A percentile compares a stretch with the other conserved stretches of the same genome.
Conservation (phyloP, 495 filamentous ascomycete genomes). For the Neurospora terricola region DNA sequence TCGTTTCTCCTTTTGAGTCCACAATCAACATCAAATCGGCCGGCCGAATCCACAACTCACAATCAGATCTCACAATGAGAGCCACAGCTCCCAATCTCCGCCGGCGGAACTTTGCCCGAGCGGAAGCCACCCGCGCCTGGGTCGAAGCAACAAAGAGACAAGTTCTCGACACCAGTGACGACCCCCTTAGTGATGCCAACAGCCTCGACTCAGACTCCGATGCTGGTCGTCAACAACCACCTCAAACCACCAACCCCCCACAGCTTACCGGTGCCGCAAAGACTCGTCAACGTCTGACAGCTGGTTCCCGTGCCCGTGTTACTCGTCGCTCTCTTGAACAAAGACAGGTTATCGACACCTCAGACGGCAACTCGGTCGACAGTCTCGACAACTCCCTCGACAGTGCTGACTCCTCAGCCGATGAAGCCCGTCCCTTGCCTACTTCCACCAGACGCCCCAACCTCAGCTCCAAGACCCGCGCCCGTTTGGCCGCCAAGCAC, state of each 20-base stretch:
- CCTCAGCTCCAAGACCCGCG: background rate
- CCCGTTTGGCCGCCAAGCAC: background rate
- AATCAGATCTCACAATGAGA: constrained; percentile 3
- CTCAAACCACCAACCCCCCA: background rate
- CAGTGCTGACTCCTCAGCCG: background rate
- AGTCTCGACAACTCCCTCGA: background rate
- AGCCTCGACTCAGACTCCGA: background rate
- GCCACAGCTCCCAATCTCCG: constrained; percentile 8
- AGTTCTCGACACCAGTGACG: background rate
- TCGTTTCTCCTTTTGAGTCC: background rate
- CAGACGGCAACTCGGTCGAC: background rate
- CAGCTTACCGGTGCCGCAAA: background rate
- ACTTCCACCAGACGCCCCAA: background rate
- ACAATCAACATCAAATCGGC: constrained; percentile 5
- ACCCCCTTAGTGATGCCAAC: background rate
- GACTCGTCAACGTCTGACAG: background rate
- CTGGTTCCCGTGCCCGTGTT: background rate
- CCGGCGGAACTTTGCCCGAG: constrained; percentile 13
- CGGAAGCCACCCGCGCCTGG: constrained; percentile 1
- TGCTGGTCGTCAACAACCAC: background rate
- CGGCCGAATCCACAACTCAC: background rate
- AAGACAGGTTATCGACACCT: background rate
- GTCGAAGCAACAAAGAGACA: constrained; percentile 5
- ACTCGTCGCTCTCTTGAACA: background rate
- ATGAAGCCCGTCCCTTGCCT: background rate